Evolutionary conservation across 495 filamentous ascomycete species (phyloP), one percentile per base, ranked within the genome.

Genomic region (Daldinia concentrica): DNA sequence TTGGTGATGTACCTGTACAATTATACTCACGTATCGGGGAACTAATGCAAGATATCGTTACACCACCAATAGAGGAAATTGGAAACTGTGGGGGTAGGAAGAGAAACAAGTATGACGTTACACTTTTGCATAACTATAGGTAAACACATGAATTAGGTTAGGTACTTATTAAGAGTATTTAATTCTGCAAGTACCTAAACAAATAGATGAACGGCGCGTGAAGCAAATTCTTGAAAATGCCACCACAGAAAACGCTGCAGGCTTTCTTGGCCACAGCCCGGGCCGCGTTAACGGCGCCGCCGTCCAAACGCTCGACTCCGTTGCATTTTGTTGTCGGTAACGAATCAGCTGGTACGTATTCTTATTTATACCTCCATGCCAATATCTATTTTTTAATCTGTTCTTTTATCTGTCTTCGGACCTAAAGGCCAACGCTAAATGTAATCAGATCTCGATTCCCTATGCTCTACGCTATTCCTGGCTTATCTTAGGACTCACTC

Each of bases 401-500:
- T 32, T 17, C 27, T 39, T 3, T 1, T 15, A 26, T 19, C 3
- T 37, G 1, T 41, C 34, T 34, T n/a, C 11, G 6, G 3, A 14
- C 29, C 7, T 17, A 29, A 14, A 60, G n/a, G 26, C 37, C 26
- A 79, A 61, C 50, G 54, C 12, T 3, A 43, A 24, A 39, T 7
- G 3, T 80, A 24, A 48, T 3, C 14, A 86, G 95, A 99, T 77
- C 90, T 99, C 74, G 95, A 99, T 80, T 97, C 96, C 12, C 87
- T 98, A 61, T 91, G 92, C 79, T 92, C 88, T 37, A 88, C 94
- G 15, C 80, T 98, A n/a, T 78, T 97, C 50, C 92, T 92, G 54
- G 90, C 95, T 48, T 98, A 97, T 81, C 86, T 96, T 64, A 88
- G 89, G 63, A 89, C 86, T 48, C 79, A 84, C 73, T 76, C 77